Conservation (phyloP, 306 rosid species). For the Myrica gale region DNA sequence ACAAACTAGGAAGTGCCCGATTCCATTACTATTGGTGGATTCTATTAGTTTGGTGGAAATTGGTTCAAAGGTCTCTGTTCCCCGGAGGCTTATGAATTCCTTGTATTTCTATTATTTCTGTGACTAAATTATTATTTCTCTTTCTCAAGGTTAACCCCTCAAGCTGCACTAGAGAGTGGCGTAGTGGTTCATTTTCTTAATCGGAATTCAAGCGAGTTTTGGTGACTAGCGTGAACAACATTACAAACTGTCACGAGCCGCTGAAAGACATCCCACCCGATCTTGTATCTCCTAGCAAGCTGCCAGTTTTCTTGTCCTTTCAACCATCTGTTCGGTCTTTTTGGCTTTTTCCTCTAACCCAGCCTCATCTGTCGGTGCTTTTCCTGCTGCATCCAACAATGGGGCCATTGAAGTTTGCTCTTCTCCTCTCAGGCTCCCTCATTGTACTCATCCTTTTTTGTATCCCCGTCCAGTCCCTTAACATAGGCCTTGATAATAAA, state of each 20-base stretch:
- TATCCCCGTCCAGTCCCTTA: slow-evolving; percentile 49
- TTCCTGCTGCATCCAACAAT: slow-evolving; percentile 11
- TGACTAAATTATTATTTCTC: too few relatives aligned
- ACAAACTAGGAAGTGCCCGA: too few relatives aligned
- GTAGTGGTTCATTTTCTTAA: background rate
- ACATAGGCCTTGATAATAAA: slow-evolving; percentile 55
- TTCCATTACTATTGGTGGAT: too few relatives aligned
- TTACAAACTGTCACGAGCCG: slow-evolving; percentile 36
- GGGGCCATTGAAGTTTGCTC: slow-evolving; percentile 13
- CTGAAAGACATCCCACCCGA: slow-evolving; percentile 24
- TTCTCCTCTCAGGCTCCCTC: slow-evolving; percentile 18
- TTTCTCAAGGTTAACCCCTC: background rate
- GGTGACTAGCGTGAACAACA: background rate
- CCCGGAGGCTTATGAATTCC: too few relatives aligned
- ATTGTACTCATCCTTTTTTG: slow-evolving; percentile 24
- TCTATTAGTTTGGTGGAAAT: too few relatives aligned
- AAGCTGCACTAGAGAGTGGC: background rate
- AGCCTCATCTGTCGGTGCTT: slow-evolving; percentile 23
- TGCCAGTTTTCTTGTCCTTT: background rate
- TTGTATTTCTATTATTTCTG: too few relatives aligned
- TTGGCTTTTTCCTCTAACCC: slow-evolving; percentile 23
- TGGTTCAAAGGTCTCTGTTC: too few relatives aligned
- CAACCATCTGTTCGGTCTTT: slow-evolving; percentile 2
- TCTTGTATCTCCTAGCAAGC: background rate
- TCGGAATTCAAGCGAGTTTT: background rate